phyloP scores from a whole-genome alignment of 108 stramenopile species.

The Nannochloropsis granulata region DNA sequence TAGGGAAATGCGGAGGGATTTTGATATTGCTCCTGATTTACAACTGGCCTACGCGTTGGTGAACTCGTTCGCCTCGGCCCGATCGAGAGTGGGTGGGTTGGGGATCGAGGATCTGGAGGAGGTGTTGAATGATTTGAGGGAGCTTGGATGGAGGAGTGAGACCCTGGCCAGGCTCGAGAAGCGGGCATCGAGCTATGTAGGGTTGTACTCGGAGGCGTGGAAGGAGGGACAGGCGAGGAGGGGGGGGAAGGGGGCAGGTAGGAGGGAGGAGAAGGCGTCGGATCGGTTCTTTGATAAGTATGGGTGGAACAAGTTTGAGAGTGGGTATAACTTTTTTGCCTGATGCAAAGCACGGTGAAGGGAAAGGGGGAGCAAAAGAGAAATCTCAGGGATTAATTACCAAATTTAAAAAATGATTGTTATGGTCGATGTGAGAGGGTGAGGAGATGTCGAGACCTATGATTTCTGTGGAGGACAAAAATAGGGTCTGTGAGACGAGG shows the following conservation, averaged over 20 bases:
- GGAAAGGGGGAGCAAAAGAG: too few species aligned
- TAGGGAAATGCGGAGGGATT: not conserved
- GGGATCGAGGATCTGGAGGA: not conserved
- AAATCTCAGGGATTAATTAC: too few species aligned
- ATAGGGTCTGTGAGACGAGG: not conserved
- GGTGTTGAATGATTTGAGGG: not conserved
- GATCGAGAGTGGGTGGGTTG: not conserved
- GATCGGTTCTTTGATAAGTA: not conserved
- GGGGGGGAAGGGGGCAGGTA: not conserved
- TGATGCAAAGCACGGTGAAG: not conserved
- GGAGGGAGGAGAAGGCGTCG: not conserved
- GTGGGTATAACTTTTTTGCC: not conserved
- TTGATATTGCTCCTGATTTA: not conserved
- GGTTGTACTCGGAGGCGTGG: not conserved
- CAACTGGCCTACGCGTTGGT: not conserved
- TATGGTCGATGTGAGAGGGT: not conserved
- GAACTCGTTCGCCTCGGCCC: not conserved
- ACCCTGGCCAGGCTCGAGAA: not conserved
- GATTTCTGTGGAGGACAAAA: not conserved
- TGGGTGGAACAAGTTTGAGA: not conserved
- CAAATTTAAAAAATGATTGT: not conserved
- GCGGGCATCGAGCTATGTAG: not conserved
- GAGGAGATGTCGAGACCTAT: not conserved
- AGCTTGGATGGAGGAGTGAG: not conserved
- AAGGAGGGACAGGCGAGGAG: not conserved